Percentiles rank a stretch among this genome's conserved stretches.
These are phyloP conservation scores for Achlya hypogyna DNA, from an alignment of 352 stramenopile species.

Conservation along the genomic window DNA sequence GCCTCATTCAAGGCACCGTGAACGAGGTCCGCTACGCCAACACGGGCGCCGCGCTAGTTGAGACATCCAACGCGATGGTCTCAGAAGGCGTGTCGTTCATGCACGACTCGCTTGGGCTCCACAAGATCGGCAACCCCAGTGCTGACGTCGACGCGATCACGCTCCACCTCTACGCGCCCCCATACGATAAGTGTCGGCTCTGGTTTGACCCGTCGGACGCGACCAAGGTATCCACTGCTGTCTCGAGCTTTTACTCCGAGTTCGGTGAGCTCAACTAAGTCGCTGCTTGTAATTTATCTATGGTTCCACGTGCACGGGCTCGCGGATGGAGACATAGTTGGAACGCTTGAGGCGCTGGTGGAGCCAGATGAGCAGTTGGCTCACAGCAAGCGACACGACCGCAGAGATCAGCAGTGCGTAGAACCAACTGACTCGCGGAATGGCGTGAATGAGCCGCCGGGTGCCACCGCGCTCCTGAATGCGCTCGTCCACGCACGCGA, in stretches of 20 bases:
- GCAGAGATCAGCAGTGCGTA: neutral
- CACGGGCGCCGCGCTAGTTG: conserved; percentile 28
- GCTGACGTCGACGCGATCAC: conserved; percentile 76
- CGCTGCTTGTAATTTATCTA: neutral
- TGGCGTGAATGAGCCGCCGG: neutral
- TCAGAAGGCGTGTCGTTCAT: conserved; percentile 79
- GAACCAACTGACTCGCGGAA: conserved; percentile 5
- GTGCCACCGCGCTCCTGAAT: neutral
- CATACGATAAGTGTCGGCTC: conserved; percentile 86
- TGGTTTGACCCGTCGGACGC: conserved; percentile 68
- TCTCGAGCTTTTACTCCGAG: conserved; percentile 77
- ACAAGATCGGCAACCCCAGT: conserved; percentile 85
- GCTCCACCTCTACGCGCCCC: conserved; percentile 89
- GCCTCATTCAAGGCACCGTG: conserved; percentile 76
- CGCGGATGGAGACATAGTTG: conserved; percentile 6
- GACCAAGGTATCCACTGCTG: conserved; percentile 49
- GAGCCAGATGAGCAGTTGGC: neutral
- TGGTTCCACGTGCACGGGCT: neutral
- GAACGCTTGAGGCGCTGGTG: neutral
- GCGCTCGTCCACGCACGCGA: conserved; percentile 43
- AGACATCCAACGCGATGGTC: conserved; percentile 52
- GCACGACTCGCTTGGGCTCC: conserved; percentile 86
- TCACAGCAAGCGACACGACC: neutral
- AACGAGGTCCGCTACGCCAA: conserved; percentile 84
- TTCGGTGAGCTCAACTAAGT: conserved; percentile 34